A percentile compares a stretch with the other conserved stretches of the same genome.
These are phyloP conservation scores for Urochloa ruziziensis DNA, from an alignment of 176 grass and related monocot genomes.

Conservation along the genomic window DNA sequence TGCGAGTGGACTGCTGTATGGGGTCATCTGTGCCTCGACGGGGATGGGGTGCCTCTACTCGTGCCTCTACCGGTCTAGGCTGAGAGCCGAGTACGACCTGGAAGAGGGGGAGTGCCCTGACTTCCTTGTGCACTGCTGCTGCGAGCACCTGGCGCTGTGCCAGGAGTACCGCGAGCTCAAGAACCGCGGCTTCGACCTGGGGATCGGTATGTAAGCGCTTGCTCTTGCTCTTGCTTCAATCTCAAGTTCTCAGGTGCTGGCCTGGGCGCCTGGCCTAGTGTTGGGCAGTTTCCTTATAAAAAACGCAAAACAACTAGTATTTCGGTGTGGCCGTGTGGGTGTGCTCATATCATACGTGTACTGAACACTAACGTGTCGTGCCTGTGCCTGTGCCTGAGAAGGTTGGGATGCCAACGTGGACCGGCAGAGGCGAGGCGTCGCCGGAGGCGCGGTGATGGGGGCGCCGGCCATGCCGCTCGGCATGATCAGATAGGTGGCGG, in stretches of 20 bases:
- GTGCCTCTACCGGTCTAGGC: slow-evolving; percentile 74
- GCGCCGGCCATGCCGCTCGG: slow-evolving; percentile 63
- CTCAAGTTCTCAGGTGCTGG: neutral
- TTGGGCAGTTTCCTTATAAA: neutral
- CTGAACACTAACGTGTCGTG: neutral
- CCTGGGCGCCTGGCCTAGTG: no score
- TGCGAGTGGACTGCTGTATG: slow-evolving; percentile 45
- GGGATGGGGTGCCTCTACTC: slow-evolving; percentile 82
- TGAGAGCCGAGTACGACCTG: slow-evolving; percentile 72
- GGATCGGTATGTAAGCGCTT: slow-evolving; percentile 70
- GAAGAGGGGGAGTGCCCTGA: slow-evolving; percentile 70
- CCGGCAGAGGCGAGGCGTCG: slow-evolving; percentile 61
- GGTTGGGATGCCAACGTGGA: slow-evolving; percentile 82
- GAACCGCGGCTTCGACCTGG: slow-evolving; percentile 82
- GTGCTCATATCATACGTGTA: neutral
- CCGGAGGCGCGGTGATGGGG: slow-evolving; percentile 47
- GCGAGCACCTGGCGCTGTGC: slow-evolving; percentile 77
- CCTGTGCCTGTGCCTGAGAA: slow-evolving; percentile 9
- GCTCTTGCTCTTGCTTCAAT: neutral
- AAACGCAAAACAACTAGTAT: no score
- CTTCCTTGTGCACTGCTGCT: slow-evolving; percentile 82
- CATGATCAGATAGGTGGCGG: slow-evolving; percentile 68
- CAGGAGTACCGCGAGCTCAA: slow-evolving; percentile 90
- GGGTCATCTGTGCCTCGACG: slow-evolving; percentile 40
- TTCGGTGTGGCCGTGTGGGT: no score